A percentile compares a stretch with the other conserved stretches of the same genome.
phyloP scores from a whole-genome alignment of 2,329 filamentous ascomycete genomes.

The Sclerotinia sclerotiorum region DNA sequence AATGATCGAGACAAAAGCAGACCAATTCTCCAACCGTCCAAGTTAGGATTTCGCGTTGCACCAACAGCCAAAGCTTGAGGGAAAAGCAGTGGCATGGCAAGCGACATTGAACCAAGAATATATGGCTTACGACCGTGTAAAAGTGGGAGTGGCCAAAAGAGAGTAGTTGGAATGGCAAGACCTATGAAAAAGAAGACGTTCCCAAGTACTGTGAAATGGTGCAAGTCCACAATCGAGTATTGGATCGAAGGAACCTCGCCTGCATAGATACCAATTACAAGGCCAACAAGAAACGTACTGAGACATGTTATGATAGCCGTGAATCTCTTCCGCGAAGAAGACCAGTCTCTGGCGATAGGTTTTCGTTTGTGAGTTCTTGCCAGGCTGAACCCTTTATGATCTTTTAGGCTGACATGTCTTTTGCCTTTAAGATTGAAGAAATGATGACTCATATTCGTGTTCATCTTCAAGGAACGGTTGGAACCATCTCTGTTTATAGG shows the following conservation, averaged over 20 bases:
- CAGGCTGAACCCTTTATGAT: slow-evolving; percentile 51
- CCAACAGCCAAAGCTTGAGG: slow-evolving; percentile 70
- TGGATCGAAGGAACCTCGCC: slow-evolving; percentile 78
- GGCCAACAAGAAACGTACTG: slow-evolving; percentile 69
- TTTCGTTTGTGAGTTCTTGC: slow-evolving; percentile 57
- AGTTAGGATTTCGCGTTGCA: slow-evolving; percentile 54
- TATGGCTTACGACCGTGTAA: slow-evolving; percentile 78
- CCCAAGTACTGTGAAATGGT: slow-evolving; percentile 67
- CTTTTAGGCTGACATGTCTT: slow-evolving; percentile 55
- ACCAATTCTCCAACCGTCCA: slow-evolving; percentile 56
- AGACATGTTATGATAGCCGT: slow-evolving; percentile 68
- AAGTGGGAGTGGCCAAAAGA: slow-evolving; percentile 72
- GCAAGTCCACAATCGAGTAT: slow-evolving; percentile 69
- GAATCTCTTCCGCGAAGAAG: slow-evolving; percentile 63
- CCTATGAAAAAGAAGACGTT: slow-evolving; percentile 73
- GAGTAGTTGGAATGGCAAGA: slow-evolving; percentile 66
- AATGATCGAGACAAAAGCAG: slow-evolving; percentile 63
- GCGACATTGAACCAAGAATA: slow-evolving; percentile 64
- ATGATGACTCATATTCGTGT: slow-evolving; percentile 27
- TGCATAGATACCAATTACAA: slow-evolving; percentile 73
- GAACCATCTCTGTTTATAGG: slow-evolving; percentile 14
- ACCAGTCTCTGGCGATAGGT: slow-evolving; percentile 73
- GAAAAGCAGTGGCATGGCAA: slow-evolving; percentile 72
- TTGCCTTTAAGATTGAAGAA: slow-evolving; percentile 47
- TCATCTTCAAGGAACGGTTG: slow-evolving; percentile 23